These are phyloP conservation scores for Boechera retrofracta DNA, from an alignment of 345 rosid species.

Conservation along the genomic window DNA sequence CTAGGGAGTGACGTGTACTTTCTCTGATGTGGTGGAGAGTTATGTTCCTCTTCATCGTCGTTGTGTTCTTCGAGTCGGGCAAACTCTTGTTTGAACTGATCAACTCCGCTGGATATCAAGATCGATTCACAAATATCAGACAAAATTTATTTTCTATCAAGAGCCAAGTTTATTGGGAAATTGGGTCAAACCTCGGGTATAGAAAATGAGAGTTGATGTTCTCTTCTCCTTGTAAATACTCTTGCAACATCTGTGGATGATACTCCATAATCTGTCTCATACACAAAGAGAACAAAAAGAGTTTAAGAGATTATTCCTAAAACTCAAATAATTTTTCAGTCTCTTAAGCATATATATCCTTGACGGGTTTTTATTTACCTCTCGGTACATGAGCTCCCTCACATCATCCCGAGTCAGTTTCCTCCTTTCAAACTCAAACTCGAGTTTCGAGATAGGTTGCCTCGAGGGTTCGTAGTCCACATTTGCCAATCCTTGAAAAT, in stretches of 20 bases:
- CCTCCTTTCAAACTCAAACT: slow-evolving; percentile 90
- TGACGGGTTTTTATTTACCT: slow-evolving; percentile 52
- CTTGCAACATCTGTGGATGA: slow-evolving; percentile 79
- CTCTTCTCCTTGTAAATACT: slow-evolving; percentile 76
- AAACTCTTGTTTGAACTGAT: slow-evolving; percentile 81
- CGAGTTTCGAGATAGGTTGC: slow-evolving; percentile 83
- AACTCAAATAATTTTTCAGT: slow-evolving; percentile 17
- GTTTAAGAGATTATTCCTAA: slow-evolving; percentile 15
- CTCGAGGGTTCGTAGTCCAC: slow-evolving; percentile 73
- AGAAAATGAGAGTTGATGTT: slow-evolving; percentile 69
- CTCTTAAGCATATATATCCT: slow-evolving; percentile 17
- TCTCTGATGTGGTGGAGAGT: slow-evolving; percentile 61
- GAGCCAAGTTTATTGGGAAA: background rate
- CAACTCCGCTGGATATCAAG: slow-evolving; percentile 65
- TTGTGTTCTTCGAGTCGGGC: slow-evolving; percentile 80
- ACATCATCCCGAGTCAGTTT: slow-evolving; percentile 82
- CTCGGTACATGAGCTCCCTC: slow-evolving; percentile 91
- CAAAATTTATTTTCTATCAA: background rate
- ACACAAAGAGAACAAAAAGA: slow-evolving; percentile 31
- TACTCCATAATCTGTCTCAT: slow-evolving; percentile 84
- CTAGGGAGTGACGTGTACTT: slow-evolving; percentile 89
- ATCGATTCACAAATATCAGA: slow-evolving; percentile 1
- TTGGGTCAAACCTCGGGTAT: slow-evolving; percentile 74
- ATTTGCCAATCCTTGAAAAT: slow-evolving; percentile 81
- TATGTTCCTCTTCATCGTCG: slow-evolving; percentile 57